Percentiles rank a stretch among this genome's conserved stretches.
Conservation (phyloP, 306 rosid genomes). For the Rosa chinensis region DNA sequence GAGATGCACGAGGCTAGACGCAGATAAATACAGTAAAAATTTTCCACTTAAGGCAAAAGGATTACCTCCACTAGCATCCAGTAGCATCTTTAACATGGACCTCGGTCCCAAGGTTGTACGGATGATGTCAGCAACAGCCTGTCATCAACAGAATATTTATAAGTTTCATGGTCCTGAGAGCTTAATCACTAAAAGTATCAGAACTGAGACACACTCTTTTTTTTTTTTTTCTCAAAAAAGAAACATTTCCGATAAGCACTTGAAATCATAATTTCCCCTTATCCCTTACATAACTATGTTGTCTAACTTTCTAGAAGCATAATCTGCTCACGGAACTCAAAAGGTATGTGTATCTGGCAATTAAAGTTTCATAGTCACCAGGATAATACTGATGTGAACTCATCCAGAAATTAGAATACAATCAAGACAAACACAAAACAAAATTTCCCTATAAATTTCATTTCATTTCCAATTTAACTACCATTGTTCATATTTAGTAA, state of each 20-base stretch:
- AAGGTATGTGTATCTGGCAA: background rate
- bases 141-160: background rate
- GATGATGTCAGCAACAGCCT: slow-evolving; percentile 96
- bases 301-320: background rate
- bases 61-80: slow-evolving; percentile 77
- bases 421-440: background rate
- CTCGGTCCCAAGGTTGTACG: slow-evolving; percentile 96
- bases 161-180: background rate
- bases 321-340: background rate
- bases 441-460: background rate
- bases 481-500: background rate
- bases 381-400: background rate
- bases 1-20: background rate
- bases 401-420: background rate
- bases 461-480: background rate
- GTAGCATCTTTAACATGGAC: slow-evolving; percentile 94
- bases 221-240: background rate
- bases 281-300: background rate
- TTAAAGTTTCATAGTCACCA: background rate
- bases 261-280: no score
- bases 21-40: background rate
- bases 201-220: background rate
- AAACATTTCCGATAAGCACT: background rate
- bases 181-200: background rate
- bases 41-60: background rate